Percentiles rank a stretch among this genome's conserved stretches.
Evolutionary conservation across 306 rosid genomes (phyloP).

Genomic region (Glycine latifolia): DNA sequence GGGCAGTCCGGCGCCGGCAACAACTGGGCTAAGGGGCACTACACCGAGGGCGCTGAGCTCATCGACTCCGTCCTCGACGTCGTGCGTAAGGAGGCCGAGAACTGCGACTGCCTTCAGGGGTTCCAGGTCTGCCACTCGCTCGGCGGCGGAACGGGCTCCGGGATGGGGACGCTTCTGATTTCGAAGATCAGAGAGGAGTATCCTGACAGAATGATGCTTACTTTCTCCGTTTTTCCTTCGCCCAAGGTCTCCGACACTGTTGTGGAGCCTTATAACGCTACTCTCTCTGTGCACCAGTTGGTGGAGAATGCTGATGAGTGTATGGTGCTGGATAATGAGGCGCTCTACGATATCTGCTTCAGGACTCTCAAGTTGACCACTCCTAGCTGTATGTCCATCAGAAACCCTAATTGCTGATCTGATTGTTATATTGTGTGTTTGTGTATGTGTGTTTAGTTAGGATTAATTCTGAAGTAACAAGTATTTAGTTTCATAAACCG

Average conservation of each 20-base stretch:
- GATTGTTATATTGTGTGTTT: too few relatives aligned
- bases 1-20: constrained; percentile 74
- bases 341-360: constrained; percentile 66
- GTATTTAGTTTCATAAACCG: too few relatives aligned
- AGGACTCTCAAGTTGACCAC: constrained; percentile 67
- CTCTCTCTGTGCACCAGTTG: constrained; percentile 69
- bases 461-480: too few relatives aligned
- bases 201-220: constrained; percentile 70
- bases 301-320: constrained; percentile 74
- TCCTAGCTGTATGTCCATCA: constrained; percentile 60
- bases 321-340: constrained; percentile 70
- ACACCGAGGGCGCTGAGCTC: constrained; percentile 69
- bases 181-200: constrained; percentile 70
- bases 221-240: constrained; percentile 65
- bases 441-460: too few relatives aligned
- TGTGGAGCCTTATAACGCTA: constrained; percentile 70
- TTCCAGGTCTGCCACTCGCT: constrained; percentile 68
- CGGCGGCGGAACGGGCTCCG: constrained; percentile 73
- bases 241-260: constrained; percentile 71
- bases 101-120: constrained; percentile 70
- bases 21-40: constrained; percentile 72
- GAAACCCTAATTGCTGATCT: too few relatives aligned
- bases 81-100: constrained; percentile 68
- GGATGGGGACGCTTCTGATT: constrained; percentile 66
- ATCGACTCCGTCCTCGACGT: constrained; percentile 68